Evolutionary conservation across 176 grass and related monocot species (phyloP).

Genomic region (Ensete glaucum): DNA sequence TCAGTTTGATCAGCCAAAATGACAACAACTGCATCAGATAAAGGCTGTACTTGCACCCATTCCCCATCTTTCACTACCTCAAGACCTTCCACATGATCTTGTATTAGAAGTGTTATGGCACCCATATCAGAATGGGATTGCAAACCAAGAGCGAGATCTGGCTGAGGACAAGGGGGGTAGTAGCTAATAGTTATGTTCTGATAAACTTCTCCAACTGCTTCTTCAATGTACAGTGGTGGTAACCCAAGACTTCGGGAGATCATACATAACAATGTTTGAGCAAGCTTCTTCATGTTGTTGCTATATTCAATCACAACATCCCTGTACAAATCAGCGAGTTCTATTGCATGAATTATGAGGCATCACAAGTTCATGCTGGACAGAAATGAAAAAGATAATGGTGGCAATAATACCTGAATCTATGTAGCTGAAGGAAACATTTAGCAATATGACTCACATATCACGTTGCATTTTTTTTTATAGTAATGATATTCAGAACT

Average conservation of each 20-base stretch:
- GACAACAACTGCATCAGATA: slow-evolving; percentile 57
- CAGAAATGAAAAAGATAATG: neutral
- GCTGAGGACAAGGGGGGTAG: slow-evolving; percentile 84
- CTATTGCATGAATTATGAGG: too few relatives aligned
- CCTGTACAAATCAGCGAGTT: slow-evolving; percentile 22
- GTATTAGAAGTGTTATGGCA: slow-evolving; percentile 76
- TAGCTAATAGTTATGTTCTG: slow-evolving; percentile 96
- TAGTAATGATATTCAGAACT: neutral
- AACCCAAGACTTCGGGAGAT: slow-evolving; percentile 58
- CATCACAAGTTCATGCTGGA: neutral
- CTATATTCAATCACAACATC: slow-evolving; percentile 72
- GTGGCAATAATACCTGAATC: too few relatives aligned
- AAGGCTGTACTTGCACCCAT: slow-evolving; percentile 55
- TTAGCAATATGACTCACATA: neutral
- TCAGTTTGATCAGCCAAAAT: slow-evolving; percentile 86
- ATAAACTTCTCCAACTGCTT: slow-evolving; percentile 73
- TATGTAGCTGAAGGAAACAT: neutral
- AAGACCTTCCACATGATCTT: slow-evolving; percentile 89
- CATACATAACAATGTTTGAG: slow-evolving; percentile 49
- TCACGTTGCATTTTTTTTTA: neutral
- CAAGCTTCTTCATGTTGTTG: slow-evolving; percentile 55
- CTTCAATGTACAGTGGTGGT: slow-evolving; percentile 63
- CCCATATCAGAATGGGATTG: slow-evolving; percentile 99
- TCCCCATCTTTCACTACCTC: slow-evolving; percentile 80
- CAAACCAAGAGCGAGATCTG: slow-evolving; percentile 87